Conservation (phyloP, 2,329 filamentous ascomycete genomes). For the Curvularia verruculosa region DNA sequence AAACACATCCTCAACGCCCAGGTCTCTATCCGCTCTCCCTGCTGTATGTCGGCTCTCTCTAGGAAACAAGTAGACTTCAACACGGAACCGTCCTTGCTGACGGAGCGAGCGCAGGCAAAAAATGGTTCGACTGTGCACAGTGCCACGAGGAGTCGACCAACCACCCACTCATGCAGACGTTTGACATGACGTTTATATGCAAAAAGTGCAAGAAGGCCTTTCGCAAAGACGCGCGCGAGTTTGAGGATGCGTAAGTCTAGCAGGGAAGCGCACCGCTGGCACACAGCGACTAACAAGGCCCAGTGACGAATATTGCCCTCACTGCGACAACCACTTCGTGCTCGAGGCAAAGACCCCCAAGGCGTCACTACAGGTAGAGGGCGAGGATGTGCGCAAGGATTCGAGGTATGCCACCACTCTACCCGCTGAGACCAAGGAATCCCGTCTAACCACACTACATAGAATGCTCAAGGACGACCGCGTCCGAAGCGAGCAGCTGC, state of each 20-base stretch:
- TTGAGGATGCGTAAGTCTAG: slow-evolving; percentile 71
- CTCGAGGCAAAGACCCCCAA: slow-evolving; percentile 86
- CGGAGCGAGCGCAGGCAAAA: slow-evolving; percentile 66
- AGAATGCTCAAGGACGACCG: slow-evolving; percentile 93
- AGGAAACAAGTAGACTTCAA: neutral
- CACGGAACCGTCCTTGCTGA: slow-evolving; percentile 1
- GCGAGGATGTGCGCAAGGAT: slow-evolving; percentile 86
- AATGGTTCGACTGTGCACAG: slow-evolving; percentile 99
- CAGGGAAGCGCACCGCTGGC: neutral
- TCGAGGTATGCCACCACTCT: slow-evolving; percentile 57
- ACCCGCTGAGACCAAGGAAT: too few species aligned
- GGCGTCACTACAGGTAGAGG: slow-evolving; percentile 82
- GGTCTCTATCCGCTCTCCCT: slow-evolving; percentile 92
- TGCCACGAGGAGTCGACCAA: slow-evolving; percentile 84
- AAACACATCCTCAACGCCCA: slow-evolving; percentile 99
- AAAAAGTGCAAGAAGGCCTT: slow-evolving; percentile 99
- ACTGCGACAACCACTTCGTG: slow-evolving; percentile 98
- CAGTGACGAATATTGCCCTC: slow-evolving; percentile 96
- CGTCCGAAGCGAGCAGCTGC: slow-evolving; percentile 63
- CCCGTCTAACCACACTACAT: slow-evolving; percentile 11
- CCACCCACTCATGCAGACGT: slow-evolving; percentile 75
- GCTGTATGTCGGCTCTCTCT: slow-evolving; percentile 68
- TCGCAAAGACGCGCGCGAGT: slow-evolving; percentile 88
- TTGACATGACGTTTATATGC: slow-evolving; percentile 94
- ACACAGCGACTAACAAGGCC: slow-evolving; percentile 14